phyloP scores from a whole-genome alignment of 2,329 filamentous ascomycete genomes.

The Davidsoniella eucalypti region DNA sequence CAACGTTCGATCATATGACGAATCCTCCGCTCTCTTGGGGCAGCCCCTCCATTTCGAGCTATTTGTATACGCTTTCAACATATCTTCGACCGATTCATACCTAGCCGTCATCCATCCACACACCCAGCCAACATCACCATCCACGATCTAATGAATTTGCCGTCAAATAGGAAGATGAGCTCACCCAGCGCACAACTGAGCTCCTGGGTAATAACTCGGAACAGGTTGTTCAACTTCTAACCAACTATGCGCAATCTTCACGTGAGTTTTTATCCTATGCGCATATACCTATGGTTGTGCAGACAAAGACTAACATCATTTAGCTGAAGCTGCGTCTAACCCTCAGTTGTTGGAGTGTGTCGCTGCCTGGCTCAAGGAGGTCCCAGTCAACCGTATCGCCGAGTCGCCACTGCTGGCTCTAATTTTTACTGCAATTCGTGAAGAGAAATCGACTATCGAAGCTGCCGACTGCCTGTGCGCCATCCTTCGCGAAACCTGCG shows the following conservation, averaged over 20 bases:
- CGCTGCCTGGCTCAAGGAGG: conserved; percentile 89
- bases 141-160: conserved; percentile 27
- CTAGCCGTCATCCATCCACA: background rate
- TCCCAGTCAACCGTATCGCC: conserved; percentile 68
- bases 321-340: conserved; percentile 64
- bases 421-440: conserved; percentile 60
- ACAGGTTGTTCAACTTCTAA: conserved; percentile 72
- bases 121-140: conserved; percentile 15
- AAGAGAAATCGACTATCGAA: conserved; percentile 65
- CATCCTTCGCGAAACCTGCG: conserved; percentile 78
- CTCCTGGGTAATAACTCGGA: conserved; percentile 79
- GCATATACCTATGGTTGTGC: background rate
- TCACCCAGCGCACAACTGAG: conserved; percentile 70
- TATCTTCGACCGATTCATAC: conserved; percentile 5
- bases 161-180: conserved; percentile 76
- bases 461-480: conserved; percentile 86
- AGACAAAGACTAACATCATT: background rate
- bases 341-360: conserved; percentile 88
- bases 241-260: conserved; percentile 83
- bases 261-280: conserved; percentile 34
- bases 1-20: conserved; percentile 4
- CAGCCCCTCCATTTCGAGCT: background rate
- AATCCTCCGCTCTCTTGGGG: background rate
- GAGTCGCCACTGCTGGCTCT: conserved; percentile 71
- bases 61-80: background rate